phyloP scores from a whole-genome alignment of 768 basidiomycete species.

The Trametes punicea region DNA sequence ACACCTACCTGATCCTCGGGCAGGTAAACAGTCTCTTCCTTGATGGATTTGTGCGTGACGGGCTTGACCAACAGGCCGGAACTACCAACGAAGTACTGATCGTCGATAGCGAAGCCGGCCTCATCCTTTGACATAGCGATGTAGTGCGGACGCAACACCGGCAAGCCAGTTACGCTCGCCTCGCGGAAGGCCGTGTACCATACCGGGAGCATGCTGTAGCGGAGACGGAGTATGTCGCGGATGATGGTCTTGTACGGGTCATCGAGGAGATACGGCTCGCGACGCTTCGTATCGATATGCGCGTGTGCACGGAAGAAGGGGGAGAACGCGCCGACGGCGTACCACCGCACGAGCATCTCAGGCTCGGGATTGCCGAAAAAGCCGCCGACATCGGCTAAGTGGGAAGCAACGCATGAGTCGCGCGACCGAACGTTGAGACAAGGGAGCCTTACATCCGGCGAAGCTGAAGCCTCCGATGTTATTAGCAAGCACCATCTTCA shows the following conservation, averaged over 20 bases:
- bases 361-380: conserved; percentile 97
- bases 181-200: conserved; percentile 99
- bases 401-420: neutral
- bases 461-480: conserved; percentile 90
- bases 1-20: conserved; percentile 74
- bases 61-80: conserved; percentile 93
- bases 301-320: conserved; percentile 99
- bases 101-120: conserved; percentile 83
- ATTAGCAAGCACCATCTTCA: conserved; percentile 90
- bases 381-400: conserved; percentile 91
- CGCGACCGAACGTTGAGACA: conserved; percentile 2
- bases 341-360: conserved; percentile 97
- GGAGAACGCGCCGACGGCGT: conserved; percentile 90
- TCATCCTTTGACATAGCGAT: conserved; percentile 89
- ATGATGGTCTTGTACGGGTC: conserved; percentile 86
- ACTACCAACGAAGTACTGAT: conserved; percentile 89
- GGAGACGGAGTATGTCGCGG: conserved; percentile 70
- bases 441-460: conserved; percentile 86
- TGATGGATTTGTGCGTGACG: conserved; percentile 70
- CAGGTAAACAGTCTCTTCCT: conserved; percentile 73
- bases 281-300: conserved; percentile 95
- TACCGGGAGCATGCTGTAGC: conserved; percentile 84
- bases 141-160: conserved; percentile 92
- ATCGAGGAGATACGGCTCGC: conserved; percentile 91
- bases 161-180: conserved; percentile 74